Base-by-base conservation (phyloP, 176 grass and related monocot species). In the Paspalum vaginatum region DNA sequence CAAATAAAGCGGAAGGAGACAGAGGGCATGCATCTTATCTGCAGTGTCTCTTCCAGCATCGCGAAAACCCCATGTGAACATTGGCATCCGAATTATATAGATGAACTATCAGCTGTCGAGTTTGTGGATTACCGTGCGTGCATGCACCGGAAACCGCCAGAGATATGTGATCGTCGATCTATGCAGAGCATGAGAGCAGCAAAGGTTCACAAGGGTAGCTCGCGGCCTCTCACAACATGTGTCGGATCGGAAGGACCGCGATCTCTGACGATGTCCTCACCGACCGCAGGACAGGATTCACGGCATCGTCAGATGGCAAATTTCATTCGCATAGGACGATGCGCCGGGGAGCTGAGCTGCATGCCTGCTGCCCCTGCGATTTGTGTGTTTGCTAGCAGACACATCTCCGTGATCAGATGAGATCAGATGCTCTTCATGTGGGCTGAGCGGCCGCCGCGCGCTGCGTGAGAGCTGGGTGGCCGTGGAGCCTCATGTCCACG, bases 361-460 rank as follows among this genome's bases (percentile, higher is more conserved):
- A 1, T 43, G 8, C 8, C 5, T 7, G 8, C 42, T 7, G 7
- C 42, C 25, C 58, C 24, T 32, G 27, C 25, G 17, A 14, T 45
- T 14, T 45, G 10, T 44, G 40, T 43, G 15, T 7, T 38, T 55
- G 2, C 25, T 56, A 66, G 14, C 39, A 15, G n/a, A 56, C 64
- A 55, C 49, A 37, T 47, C 71, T 11, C 61, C 22, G 71, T 75
- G 71, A 47, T 15, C n/a, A 52, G 40, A 80, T 70, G 32, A 67
- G 71, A 47, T 37, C 15, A 55, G 49, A 83, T 83, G 81, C 16
- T 65, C 52, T 38, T 47, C 81, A 66, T 75, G 70, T 75, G 70
- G 64, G 78, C 7, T n/a, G 46, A 77, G 18, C 12, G 13, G 3
- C 5, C 27, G 61, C 25, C 59, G 59, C 7, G 59, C 59, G 4